Base-by-base conservation (phyloP, 371 early-diverging fungal species). In the Circinella umbellata region DNA sequence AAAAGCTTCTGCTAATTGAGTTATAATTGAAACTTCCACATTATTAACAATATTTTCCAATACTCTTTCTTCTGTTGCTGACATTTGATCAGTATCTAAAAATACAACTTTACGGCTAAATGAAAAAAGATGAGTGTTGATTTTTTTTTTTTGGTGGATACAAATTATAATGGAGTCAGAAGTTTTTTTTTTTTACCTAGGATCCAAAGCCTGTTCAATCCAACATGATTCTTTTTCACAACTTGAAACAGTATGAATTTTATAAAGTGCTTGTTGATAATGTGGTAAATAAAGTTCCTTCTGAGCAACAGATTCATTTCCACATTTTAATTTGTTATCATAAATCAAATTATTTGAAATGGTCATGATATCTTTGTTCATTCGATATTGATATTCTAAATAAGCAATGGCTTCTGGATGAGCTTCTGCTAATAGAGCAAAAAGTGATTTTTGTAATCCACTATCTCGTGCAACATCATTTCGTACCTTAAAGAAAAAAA, bases 331-430 rank as follows among this genome's bases (percentile, higher is more conserved):
- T 55, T 90, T 86, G 65, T 91, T 77, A 68, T 92, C 86, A 76
- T 95, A 99, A 10, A 99, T 89, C 4, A 99, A 74, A 4, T 76
- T 69, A 76, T 99, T 99, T 18, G 94, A 86, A 7, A 99, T 75
- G 7, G 80, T 76, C 97, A 98, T 97, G 39, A 99, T 95, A 38
- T 95, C 96, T 35, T 81, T 72, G 72, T 93, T 94, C 99, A 99
- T 99, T 37, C 99, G 91, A 72, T 99, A 99, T 77, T 99, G 99
- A 61, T 89, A 86, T 65, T 89, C 87, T 34, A 99, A 82, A n/a
- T 80, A 84, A 13, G 85, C 88, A 10, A 96, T 88, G 0, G 96
- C 83, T 37, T 87, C 83, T 0, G 97, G 96, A 69, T 96, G 92
- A 7, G 88, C 89, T 71, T 96, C 92, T 3, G 93, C 90, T 3